phyloP scores from a whole-genome alignment of 306 rosid genomes.

The Castanea sativa region DNA sequence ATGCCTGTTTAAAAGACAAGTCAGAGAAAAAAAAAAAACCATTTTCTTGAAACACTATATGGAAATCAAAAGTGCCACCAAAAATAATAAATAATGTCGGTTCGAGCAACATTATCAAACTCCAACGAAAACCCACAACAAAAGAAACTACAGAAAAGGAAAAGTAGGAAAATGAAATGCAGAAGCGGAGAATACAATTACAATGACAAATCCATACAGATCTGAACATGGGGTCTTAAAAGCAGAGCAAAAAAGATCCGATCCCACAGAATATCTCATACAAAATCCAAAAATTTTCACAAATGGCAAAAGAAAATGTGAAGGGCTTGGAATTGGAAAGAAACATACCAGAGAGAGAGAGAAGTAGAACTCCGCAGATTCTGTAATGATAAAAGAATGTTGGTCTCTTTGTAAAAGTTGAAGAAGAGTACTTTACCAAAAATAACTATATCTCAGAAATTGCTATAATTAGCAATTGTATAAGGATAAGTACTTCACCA shows the following conservation, averaged over 20 bases:
- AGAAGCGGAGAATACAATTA: not conserved
- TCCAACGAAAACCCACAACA: conserved; percentile 7
- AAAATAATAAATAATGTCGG: not conserved
- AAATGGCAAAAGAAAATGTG: not conserved
- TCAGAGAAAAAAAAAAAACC: not conserved
- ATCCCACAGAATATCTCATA: not conserved
- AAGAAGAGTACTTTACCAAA: conserved; percentile 2
- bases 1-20: not conserved
- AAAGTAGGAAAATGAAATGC: conserved; percentile 1
- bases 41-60: not conserved
- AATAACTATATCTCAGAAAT: not conserved
- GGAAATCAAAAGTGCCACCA: not conserved
- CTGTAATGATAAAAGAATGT: conserved; percentile 12
- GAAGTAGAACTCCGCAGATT: conserved; percentile 22
- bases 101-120: not conserved
- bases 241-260: not conserved
- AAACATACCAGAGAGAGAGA: conserved; percentile 20
- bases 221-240: conserved; percentile 12
- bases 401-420: not conserved
- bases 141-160: not conserved
- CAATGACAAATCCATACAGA: conserved; percentile 35
- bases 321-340: not conserved
- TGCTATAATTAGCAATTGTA: not conserved
- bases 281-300: not conserved
- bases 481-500: not conserved